phyloP scores from a whole-genome alignment of 345 rosid genomes.

The Eucalyptus fibrosa region DNA sequence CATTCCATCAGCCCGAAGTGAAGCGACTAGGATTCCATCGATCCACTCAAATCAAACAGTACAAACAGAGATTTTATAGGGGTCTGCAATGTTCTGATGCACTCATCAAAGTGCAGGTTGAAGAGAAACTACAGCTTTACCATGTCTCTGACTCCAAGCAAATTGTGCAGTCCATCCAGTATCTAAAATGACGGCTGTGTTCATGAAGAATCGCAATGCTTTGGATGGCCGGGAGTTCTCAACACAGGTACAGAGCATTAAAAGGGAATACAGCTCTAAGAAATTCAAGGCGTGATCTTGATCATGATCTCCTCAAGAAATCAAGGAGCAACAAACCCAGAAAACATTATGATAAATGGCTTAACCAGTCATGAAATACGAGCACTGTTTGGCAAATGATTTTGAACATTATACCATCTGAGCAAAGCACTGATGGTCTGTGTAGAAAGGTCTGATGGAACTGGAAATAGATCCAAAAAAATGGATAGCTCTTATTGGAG shows the following conservation, averaged over 20 bases:
- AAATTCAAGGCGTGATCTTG: not conserved
- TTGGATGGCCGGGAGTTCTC: not conserved
- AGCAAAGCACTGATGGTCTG: not conserved
- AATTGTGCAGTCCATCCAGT: not conserved
- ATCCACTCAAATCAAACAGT: not conserved
- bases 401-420: not conserved
- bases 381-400: not conserved
- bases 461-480: not conserved
- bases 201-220: not conserved
- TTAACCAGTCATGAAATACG: not conserved
- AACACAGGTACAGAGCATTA: not conserved
- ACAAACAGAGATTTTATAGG: not conserved
- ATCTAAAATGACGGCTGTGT: not conserved
- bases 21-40: not conserved
- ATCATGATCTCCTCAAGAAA: not conserved
- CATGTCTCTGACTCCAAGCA: not conserved
- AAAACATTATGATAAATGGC: not conserved
- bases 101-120: not conserved
- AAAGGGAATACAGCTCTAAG: not conserved
- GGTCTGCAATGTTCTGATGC: not conserved
- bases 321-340: not conserved
- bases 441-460: not conserved
- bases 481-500: slow-evolving; percentile 7
- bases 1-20: not conserved
- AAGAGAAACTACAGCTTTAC: not conserved